A percentile compares a stretch with the other conserved stretches of the same genome.
Conservation (phyloP, 768 basidiomycete genomes). For the Paxillus involutus region DNA sequence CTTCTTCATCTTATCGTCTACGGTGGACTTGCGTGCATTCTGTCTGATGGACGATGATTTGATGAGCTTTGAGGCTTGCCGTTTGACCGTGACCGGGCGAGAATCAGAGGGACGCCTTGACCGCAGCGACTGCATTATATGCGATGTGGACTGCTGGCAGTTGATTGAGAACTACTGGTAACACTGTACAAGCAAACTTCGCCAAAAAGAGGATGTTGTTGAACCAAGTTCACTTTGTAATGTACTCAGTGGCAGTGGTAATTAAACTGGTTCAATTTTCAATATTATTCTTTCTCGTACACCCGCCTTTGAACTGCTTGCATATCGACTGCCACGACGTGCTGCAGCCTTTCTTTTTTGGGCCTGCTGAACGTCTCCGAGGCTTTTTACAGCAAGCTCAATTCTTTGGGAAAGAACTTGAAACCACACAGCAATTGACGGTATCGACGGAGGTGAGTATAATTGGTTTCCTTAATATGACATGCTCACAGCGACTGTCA, state of each 20-base stretch:
- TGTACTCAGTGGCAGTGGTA: too few species aligned
- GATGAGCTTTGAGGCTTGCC: slow-evolving; percentile 30
- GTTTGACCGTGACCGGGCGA: slow-evolving; percentile 37
- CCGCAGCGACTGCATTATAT: slow-evolving; percentile 55
- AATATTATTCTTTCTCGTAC: background rate
- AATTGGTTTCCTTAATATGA: background rate
- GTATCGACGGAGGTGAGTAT: background rate
- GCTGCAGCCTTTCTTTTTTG: background rate
- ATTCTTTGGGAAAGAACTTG: background rate
- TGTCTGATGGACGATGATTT: slow-evolving; percentile 31
- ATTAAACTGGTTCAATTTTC: background rate
- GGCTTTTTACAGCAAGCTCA: background rate
- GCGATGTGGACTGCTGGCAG: slow-evolving; percentile 6
- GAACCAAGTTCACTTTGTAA: background rate
- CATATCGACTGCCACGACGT: background rate
- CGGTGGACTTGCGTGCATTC: slow-evolving; percentile 46
- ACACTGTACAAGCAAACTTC: background rate
- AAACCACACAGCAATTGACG: background rate
- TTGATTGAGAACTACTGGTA: background rate
- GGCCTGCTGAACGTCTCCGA: background rate
- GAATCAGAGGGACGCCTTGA: slow-evolving; percentile 49
- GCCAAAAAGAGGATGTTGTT: background rate
- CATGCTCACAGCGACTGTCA: background rate
- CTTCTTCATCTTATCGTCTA: slow-evolving; percentile 93
- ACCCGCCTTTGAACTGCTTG: background rate